A percentile compares a stretch with the other conserved stretches of the same genome.
These are phyloP conservation scores for Chytriomyces hyalinus DNA, from an alignment of 192 early-diverging fungal genomes.

Conservation along the genomic window DNA sequence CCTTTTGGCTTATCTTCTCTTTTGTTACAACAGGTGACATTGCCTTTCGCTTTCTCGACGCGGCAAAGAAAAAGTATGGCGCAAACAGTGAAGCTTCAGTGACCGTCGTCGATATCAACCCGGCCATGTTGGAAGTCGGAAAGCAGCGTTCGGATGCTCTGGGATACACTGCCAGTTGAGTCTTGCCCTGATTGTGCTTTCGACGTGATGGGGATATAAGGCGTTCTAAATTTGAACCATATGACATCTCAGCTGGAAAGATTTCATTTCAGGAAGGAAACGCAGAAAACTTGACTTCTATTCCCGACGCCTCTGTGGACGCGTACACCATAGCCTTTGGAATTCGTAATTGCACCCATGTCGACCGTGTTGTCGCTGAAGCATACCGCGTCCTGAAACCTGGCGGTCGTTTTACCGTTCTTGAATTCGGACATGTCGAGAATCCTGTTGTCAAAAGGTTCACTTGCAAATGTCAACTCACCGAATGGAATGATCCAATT, in stretches of 20 bases:
- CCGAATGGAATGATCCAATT: background rate
- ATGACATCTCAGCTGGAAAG: constrained; percentile 54
- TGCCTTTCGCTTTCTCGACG: constrained; percentile 91
- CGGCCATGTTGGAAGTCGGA: constrained; percentile 92
- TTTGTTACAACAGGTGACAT: constrained; percentile 78
- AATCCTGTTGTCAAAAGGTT: constrained; percentile 85
- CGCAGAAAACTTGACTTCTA: constrained; percentile 80
- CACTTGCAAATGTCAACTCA: constrained; percentile 24
- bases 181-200: background rate
- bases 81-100: constrained; percentile 65
- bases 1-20: background rate
- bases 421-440: constrained; percentile 90
- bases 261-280: constrained; percentile 84
- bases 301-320: constrained; percentile 82
- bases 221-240: constrained; percentile 13
- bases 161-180: constrained; percentile 38
- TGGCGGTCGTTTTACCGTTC: constrained; percentile 93
- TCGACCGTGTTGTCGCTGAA: constrained; percentile 84
- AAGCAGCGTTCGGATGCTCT: constrained; percentile 59
- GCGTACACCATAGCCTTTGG: constrained; percentile 98
- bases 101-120: constrained; percentile 94
- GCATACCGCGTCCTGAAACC: constrained; percentile 94
- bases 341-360: constrained; percentile 95
- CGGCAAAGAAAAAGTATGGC: constrained; percentile 72
- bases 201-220: background rate